Evolutionary conservation across 1,139 yeast species (phyloP), one percentile per base, ranked within the genome.

Genomic region (Blastobotrys arbuscula): DNA sequence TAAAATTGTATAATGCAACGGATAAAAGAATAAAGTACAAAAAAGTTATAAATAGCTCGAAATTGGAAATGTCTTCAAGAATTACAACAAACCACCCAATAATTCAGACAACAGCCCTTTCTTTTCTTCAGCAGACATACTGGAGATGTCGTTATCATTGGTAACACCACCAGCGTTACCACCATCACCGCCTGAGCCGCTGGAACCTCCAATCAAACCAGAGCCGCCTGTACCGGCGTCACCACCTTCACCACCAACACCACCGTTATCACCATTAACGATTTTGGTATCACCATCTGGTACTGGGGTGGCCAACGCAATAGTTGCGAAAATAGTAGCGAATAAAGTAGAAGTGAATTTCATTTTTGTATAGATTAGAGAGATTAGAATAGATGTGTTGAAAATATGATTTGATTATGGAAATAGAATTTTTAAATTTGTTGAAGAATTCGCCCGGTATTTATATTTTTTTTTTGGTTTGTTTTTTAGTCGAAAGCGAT

Each of bases 281-380:
- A 6, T 23, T 7, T n/a, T 21, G 20, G 31, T 36, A 9, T 36
- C 42, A 19, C 31, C 42, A 19, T 19, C 13, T 20, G 24, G 38
- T 10, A 30, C 31, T 28, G 43, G 36, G 7, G 43, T 24, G n/a
- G 36, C 35, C 10, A 30, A n/a, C 2, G 36, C 43, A 13, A 40
- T 16, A 8, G 35, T 18, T 12, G 43, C 10, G n/a, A n/a, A n/a
- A n/a, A n/a, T n/a, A 13, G 23, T 7, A 30, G 43, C 23, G 21
- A 40, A 15, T 21, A 40, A 26, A 40, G 36, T 30, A 40, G 43
- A 19, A 18, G 43, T 12, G 43, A 40, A 40, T 30, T 40, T 26
- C 43, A 40, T 40, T 40, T 24, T 38, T 9, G n/a, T n/a, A n/a
- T n/a, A n/a, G n/a, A n/a, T n/a, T n/a, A n/a, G n/a, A n/a, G n/a